Percentiles rank a stretch among this genome's conserved stretches.
Conservation (phyloP, 2,329 filamentous ascomycete species). For the Aspergillus transmontanensis region DNA sequence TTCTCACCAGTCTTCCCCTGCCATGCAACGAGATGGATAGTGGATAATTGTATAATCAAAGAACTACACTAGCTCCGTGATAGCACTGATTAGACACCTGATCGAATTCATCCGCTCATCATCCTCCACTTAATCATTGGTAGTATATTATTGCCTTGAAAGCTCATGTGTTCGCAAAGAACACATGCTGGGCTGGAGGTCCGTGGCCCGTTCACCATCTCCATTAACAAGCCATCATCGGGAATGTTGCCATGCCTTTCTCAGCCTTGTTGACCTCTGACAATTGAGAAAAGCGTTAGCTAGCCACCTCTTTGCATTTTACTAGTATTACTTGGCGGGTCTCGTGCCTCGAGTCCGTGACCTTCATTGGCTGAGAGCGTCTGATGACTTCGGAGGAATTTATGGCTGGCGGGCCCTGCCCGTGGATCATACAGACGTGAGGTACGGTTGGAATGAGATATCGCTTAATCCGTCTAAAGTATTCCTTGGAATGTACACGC, state of each 20-base stretch:
- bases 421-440: not conserved
- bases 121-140: not conserved
- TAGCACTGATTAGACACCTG: not conserved
- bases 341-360: slow-evolving; percentile 7
- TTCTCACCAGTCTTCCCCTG: not conserved
- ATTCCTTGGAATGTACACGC: not conserved
- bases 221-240: not conserved
- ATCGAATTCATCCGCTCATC: not conserved
- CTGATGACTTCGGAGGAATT: slow-evolving; percentile 11
- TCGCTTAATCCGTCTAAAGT: not conserved
- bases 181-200: not conserved
- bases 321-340: slow-evolving; percentile 1
- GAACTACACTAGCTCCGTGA: not conserved
- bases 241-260: slow-evolving; percentile 2
- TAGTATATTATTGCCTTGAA: not conserved
- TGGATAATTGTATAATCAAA: not conserved
- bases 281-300: not conserved
- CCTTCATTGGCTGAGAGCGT: slow-evolving; percentile 4
- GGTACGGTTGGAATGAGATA: not conserved
- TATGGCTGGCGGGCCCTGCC: not conserved
- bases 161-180: not conserved
- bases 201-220: not conserved
- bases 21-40: not conserved
- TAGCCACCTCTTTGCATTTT: not conserved
- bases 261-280: not conserved